Evolutionary conservation across 2,329 filamentous ascomycete genomes (phyloP).

Genomic region (Nakataea oryzae): DNA sequence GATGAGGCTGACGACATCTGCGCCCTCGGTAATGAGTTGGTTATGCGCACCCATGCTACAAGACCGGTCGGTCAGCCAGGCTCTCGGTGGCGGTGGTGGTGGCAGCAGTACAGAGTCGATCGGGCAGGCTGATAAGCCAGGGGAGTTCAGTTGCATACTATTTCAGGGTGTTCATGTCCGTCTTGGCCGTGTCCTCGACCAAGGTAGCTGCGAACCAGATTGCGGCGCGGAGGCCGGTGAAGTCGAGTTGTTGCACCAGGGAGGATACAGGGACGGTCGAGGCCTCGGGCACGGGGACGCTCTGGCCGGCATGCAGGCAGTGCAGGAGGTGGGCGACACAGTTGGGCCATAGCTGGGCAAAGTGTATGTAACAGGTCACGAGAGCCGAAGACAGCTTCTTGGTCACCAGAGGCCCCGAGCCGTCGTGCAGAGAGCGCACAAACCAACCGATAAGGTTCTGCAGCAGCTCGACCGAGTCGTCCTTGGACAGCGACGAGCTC

Average conservation of each 20-base stretch:
- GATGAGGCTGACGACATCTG: constrained; percentile 29
- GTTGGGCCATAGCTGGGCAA: constrained; percentile 54
- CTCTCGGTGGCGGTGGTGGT: not conserved
- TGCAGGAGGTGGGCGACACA: constrained; percentile 55
- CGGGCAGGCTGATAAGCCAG: not conserved
- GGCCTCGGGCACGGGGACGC: constrained; percentile 31
- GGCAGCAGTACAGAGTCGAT: constrained; percentile 10
- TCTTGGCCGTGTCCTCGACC: constrained; percentile 57
- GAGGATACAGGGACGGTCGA: constrained; percentile 23
- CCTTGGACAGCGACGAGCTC: constrained; percentile 40
- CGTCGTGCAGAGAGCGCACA: constrained; percentile 38
- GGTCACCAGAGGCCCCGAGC: constrained; percentile 49
- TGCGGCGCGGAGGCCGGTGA: constrained; percentile 41
- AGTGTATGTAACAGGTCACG: constrained; percentile 65
- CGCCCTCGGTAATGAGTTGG: constrained; percentile 26
- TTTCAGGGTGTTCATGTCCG: constrained; percentile 50
- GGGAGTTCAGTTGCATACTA: constrained; percentile 28
- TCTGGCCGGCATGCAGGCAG: constrained; percentile 40
- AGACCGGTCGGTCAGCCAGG: constrained; percentile 8
- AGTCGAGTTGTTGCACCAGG: constrained; percentile 21
- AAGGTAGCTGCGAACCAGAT: constrained; percentile 56
- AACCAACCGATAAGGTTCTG: constrained; percentile 54
- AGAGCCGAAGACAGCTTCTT: constrained; percentile 71
- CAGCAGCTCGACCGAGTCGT: constrained; percentile 48
- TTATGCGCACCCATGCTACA: constrained; percentile 18